Percentiles rank a stretch among this genome's conserved stretches.
These are phyloP conservation scores for Yamadazyma sp. DNA, from an alignment of 805 yeast species.

Conservation along the genomic window DNA sequence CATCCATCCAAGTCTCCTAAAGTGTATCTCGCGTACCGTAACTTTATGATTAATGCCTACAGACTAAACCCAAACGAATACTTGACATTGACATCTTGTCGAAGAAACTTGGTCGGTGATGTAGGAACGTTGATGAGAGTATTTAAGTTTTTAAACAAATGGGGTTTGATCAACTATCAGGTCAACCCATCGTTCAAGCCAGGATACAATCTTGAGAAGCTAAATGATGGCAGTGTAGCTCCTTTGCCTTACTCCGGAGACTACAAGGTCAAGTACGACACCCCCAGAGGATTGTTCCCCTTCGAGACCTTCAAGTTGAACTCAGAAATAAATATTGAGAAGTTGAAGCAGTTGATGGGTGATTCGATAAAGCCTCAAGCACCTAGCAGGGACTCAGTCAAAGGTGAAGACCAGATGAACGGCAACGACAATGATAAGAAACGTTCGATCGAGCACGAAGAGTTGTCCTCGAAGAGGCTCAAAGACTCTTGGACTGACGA, in stretches of 20 bases:
- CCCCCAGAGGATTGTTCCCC: constrained; percentile 91
- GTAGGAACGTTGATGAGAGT: constrained; percentile 85
- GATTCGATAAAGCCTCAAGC: constrained; percentile 5
- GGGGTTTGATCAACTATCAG: constrained; percentile 94
- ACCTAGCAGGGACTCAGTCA: background rate
- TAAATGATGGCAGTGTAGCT: constrained; percentile 41
- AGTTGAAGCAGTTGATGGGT: constrained; percentile 29
- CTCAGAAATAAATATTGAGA: constrained; percentile 47
- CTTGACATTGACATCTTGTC: constrained; percentile 83
- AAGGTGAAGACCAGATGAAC: background rate
- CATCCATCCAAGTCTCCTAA: constrained; percentile 79
- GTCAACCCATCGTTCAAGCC: constrained; percentile 79
- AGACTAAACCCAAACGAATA: constrained; percentile 88
- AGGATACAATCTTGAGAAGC: constrained; percentile 52
- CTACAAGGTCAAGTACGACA: constrained; percentile 74
- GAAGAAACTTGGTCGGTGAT: constrained; percentile 89
- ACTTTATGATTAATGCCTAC: constrained; percentile 86
- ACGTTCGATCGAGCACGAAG: constrained; percentile 6
- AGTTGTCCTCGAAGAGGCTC: constrained; percentile 21
- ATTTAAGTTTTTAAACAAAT: constrained; percentile 77
- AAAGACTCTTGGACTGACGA: constrained; percentile 63
- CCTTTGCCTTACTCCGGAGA: constrained; percentile 74
- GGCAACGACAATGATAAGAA: constrained; percentile 1
- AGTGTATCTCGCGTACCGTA: constrained; percentile 77
- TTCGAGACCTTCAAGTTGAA: constrained; percentile 78